Percentiles rank a stretch among this genome's conserved stretches.
Evolutionary conservation across 306 rosid genomes (phyloP).

Genomic region (Sesbania bispinosa): DNA sequence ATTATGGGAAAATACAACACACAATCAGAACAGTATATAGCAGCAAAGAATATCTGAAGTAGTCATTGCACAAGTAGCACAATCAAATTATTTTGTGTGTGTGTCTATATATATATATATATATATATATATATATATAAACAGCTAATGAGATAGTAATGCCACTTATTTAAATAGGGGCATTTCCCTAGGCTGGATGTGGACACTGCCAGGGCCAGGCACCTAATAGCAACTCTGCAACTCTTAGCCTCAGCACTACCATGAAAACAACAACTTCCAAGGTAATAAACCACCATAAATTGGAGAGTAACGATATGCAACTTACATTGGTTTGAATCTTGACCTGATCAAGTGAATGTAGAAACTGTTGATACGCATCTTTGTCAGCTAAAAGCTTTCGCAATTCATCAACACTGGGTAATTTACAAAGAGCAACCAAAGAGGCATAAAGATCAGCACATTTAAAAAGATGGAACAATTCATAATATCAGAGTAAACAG

Average conservation of each 20-base stretch:
- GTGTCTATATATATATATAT: neutral
- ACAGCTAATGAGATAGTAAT: neutral
- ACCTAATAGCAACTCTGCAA: neutral
- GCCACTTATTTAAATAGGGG: too few relatives aligned
- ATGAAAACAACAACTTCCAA: neutral
- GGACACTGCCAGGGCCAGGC: neutral
- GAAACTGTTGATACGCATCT: constrained; percentile 72
- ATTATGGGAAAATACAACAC: constrained; percentile 2
- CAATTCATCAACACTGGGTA: constrained; percentile 75
- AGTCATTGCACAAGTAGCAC: neutral
- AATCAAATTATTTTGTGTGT: neutral
- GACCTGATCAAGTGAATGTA: constrained; percentile 75
- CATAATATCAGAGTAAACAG: too few relatives aligned
- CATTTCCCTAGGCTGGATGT: neutral
- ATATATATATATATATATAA: too few relatives aligned
- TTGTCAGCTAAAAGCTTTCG: constrained; percentile 78
- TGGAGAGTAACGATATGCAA: neutral
- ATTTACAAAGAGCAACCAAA: constrained; percentile 1
- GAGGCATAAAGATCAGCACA: neutral
- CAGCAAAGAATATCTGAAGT: neutral
- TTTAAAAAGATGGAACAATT: neutral
- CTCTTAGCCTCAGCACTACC: neutral
- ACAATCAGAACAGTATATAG: neutral
- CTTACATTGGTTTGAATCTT: constrained; percentile 80
- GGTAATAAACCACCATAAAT: neutral